A percentile compares a stretch with the other conserved stretches of the same genome.
Evolutionary conservation across 768 basidiomycete genomes (phyloP).

Genomic region (Hortiboletus campestris): DNA sequence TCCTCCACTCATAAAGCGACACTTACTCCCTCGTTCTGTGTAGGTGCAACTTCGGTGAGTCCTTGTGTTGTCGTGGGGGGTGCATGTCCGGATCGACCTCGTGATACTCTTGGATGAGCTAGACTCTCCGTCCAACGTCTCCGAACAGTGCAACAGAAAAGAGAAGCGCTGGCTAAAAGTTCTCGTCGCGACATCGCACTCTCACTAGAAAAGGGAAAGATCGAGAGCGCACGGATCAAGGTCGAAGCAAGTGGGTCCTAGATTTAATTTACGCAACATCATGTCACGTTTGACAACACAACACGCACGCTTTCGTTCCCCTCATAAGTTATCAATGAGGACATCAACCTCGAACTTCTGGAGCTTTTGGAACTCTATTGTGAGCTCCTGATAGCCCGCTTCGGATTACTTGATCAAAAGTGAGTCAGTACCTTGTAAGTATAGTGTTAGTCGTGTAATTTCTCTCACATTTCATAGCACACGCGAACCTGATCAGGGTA

Average conservation of each 20-base stretch:
- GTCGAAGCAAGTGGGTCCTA: slow-evolving; percentile 70
- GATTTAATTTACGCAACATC: slow-evolving; percentile 1
- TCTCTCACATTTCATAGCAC: slow-evolving; percentile 41
- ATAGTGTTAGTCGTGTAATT: slow-evolving; percentile 5
- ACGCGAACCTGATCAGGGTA: slow-evolving; percentile 83
- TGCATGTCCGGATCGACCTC: background rate
- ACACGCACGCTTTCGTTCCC: slow-evolving; percentile 6
- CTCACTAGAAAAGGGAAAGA: slow-evolving; percentile 72
- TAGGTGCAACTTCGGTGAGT: slow-evolving; percentile 50
- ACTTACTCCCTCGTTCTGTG: slow-evolving; percentile 2
- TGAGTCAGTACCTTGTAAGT: slow-evolving; percentile 36
- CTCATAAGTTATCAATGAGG: slow-evolving; percentile 72
- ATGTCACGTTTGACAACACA: slow-evolving; percentile 14
- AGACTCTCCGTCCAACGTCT: slow-evolving; percentile 85
- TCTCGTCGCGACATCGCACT: slow-evolving; percentile 79
- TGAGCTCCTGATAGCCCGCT: slow-evolving; percentile 90
- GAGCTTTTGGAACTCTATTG: slow-evolving; percentile 94
- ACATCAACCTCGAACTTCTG: slow-evolving; percentile 81
- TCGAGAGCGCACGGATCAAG: slow-evolving; percentile 83
- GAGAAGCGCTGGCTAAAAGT: slow-evolving; percentile 75
- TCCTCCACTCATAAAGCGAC: background rate
- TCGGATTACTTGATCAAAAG: slow-evolving; percentile 89
- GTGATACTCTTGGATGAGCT: slow-evolving; percentile 9
- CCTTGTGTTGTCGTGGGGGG: background rate
- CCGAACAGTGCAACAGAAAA: slow-evolving; percentile 89